These are phyloP conservation scores for Scheffersomyces quercinus DNA, from an alignment of 1,139 yeast species.

Conservation along the genomic window DNA sequence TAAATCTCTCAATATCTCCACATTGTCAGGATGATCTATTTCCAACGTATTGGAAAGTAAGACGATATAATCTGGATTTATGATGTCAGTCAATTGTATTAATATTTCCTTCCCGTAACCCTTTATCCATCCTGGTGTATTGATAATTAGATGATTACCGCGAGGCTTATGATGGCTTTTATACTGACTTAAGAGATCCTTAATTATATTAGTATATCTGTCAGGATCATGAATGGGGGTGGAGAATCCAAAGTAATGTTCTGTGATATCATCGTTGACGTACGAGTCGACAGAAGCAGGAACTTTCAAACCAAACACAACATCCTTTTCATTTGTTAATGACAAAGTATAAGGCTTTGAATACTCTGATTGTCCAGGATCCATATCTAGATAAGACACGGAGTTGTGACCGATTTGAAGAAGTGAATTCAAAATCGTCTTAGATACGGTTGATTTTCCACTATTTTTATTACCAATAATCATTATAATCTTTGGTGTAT, in stretches of 20 bases:
- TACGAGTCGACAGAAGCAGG: slow-evolving; percentile 11
- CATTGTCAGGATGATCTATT: slow-evolving; percentile 21
- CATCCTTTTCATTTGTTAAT: slow-evolving; percentile 26
- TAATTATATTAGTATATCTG: slow-evolving; percentile 50
- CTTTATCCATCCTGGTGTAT: slow-evolving; percentile 93
- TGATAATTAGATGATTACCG: slow-evolving; percentile 58
- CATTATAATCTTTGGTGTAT: slow-evolving; percentile 23
- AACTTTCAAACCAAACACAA: slow-evolving; percentile 28
- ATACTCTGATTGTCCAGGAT: slow-evolving; percentile 90
- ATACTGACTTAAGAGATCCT: slow-evolving; percentile 41
- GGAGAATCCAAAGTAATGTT: slow-evolving; percentile 63
- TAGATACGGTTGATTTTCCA: slow-evolving; percentile 79
- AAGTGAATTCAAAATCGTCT: slow-evolving; percentile 51
- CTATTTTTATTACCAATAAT: slow-evolving; percentile 61
- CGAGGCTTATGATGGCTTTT: slow-evolving; percentile 20
- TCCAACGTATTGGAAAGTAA: slow-evolving; percentile 25
- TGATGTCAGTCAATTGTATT: slow-evolving; percentile 42
- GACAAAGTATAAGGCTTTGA: slow-evolving; percentile 72
- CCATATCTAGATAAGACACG: slow-evolving; percentile 67
- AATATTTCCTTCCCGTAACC: slow-evolving; percentile 80
- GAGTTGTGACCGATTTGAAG: slow-evolving; percentile 16
- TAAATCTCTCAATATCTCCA: slow-evolving; percentile 24
- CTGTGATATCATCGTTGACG: slow-evolving; percentile 9
- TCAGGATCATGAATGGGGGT: slow-evolving; percentile 73
- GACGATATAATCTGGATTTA: slow-evolving; percentile 59